Conservation (phyloP, 495 filamentous ascomycete species). For the Melanomma pulvis-pyrius region DNA sequence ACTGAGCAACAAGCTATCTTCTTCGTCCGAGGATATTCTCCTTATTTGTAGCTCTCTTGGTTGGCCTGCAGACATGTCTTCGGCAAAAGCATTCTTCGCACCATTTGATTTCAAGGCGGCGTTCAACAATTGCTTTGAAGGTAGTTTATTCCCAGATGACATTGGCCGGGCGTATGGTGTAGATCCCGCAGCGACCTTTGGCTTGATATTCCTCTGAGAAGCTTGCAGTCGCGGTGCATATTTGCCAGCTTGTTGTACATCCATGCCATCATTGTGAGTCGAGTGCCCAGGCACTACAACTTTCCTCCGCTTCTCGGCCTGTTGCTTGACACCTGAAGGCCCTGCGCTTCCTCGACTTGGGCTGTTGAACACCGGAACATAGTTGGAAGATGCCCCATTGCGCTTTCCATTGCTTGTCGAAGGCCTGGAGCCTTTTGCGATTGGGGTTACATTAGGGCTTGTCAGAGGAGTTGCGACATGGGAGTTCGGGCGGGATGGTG, state of each 20-base stretch:
- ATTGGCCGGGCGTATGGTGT: not conserved
- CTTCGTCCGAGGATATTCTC: not conserved
- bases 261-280: not conserved
- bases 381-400: not conserved
- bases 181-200: not conserved
- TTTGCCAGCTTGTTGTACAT: not conserved
- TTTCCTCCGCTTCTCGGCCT: slow-evolving; percentile 15
- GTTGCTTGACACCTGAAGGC: not conserved
- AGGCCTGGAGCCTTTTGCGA: not conserved
- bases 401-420: not conserved
- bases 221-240: not conserved
- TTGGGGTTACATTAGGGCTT: not conserved
- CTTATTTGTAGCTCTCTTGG: slow-evolving; percentile 1
- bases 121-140: not conserved
- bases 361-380: not conserved
- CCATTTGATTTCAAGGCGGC: not conserved
- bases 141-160: not conserved
- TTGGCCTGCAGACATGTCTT: not conserved
- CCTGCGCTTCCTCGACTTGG: not conserved
- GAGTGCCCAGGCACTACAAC: not conserved
- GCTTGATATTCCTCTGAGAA: not conserved
- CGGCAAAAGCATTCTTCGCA: not conserved
- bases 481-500: not conserved
- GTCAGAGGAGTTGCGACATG: not conserved
- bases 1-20: not conserved